Conservation (phyloP, 1,284 basidiomycete species). For the Dichomitus squalens region DNA sequence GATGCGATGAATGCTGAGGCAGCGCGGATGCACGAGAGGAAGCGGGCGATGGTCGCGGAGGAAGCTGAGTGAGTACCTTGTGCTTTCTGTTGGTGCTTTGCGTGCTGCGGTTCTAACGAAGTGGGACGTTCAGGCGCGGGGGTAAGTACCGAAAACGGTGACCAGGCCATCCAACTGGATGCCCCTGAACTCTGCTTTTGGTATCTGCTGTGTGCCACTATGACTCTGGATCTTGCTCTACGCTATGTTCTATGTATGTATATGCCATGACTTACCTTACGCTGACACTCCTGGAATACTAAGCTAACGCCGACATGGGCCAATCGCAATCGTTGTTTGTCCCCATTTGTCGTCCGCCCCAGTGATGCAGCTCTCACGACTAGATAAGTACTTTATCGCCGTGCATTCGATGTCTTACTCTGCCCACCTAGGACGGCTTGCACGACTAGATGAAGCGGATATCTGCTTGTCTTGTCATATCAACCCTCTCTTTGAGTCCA, state of each 20-base stretch:
- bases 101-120: slow-evolving; percentile 1
- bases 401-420: too few relatives aligned
- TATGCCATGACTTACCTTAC: not conserved
- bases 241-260: not conserved
- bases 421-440: too few relatives aligned
- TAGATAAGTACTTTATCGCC: too few relatives aligned
- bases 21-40: slow-evolving; percentile 67
- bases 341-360: too few relatives aligned
- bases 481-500: too few relatives aligned
- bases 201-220: too few relatives aligned
- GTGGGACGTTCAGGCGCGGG: slow-evolving; percentile 11
- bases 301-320: not conserved
- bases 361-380: too few relatives aligned
- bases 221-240: not conserved
- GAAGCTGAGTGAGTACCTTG: slow-evolving; percentile 53
- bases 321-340: not conserved
- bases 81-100: not conserved
- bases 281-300: not conserved
- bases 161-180: not conserved
- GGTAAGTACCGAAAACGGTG: slow-evolving; percentile 24
- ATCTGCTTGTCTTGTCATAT: too few relatives aligned
- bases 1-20: slow-evolving; percentile 74
- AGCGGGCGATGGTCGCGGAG: slow-evolving; percentile 54
- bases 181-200: not conserved
- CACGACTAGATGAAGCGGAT: too few relatives aligned